Evolutionary conservation across 371 early-diverging fungal genomes (phyloP).

Genomic region (Thermomucor indicae-seudaticae): DNA sequence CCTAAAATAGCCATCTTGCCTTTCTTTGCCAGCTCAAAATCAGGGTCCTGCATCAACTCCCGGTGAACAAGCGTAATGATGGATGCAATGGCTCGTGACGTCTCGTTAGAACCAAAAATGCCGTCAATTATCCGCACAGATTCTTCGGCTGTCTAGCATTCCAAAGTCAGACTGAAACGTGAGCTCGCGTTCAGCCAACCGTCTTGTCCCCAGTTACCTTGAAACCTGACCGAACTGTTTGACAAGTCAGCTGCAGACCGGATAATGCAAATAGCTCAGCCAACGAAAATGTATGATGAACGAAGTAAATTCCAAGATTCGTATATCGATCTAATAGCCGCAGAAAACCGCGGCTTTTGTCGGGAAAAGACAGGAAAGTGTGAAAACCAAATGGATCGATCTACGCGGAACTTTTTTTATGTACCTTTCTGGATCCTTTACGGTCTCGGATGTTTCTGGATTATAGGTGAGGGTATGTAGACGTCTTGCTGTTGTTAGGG

Average conservation of each 20-base stretch:
- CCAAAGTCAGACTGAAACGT: background rate
- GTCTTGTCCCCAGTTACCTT: slow-evolving; percentile 40
- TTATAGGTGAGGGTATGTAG: slow-evolving; percentile 40
- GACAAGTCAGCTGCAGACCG: slow-evolving; percentile 73
- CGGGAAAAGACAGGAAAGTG: slow-evolving; percentile 1
- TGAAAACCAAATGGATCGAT: slow-evolving; percentile 1
- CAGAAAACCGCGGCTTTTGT: slow-evolving; percentile 45
- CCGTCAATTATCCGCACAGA: slow-evolving; percentile 88
- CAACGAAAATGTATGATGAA: slow-evolving; percentile 71
- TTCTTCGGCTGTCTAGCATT: slow-evolving; percentile 74
- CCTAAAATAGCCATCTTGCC: slow-evolving; percentile 72
- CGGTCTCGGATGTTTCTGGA: background rate
- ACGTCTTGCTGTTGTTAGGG: slow-evolving; percentile 53
- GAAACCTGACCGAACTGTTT: slow-evolving; percentile 67
- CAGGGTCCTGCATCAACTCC: slow-evolving; percentile 72
- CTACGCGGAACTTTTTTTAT: background rate
- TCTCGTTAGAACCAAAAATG: slow-evolving; percentile 88
- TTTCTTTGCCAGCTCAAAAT: slow-evolving; percentile 55
- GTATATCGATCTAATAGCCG: slow-evolving; percentile 69
- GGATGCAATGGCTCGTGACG: slow-evolving; percentile 82
- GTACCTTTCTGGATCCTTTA: slow-evolving; percentile 14
- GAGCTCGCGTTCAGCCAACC: background rate
- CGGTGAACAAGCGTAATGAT: slow-evolving; percentile 72
- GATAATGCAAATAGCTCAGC: slow-evolving; percentile 78
- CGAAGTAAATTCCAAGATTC: slow-evolving; percentile 60